Base-by-base conservation (phyloP, 371 early-diverging fungal species). In the Mucor mucedo region DNA sequence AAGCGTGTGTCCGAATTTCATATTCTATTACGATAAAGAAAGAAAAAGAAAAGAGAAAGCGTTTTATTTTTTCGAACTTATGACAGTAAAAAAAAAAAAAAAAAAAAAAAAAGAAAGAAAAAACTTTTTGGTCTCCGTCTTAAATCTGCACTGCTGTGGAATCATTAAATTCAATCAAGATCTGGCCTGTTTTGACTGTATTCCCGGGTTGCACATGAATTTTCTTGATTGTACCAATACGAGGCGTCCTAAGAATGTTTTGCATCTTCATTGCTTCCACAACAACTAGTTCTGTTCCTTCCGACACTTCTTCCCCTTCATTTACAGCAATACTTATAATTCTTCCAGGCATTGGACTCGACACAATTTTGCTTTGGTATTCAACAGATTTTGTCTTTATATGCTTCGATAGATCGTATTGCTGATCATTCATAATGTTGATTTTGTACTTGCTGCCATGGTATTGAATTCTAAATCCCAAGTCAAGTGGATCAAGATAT, bases 201-300 rank as follows among this genome's bases (percentile, higher is more conserved):
- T 79, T 81, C 3, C 95, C 95, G 6, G 84, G 75, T 66, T 83
- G 69, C 10, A 95, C 93, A 66, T 83, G 72, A 14, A 98, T 85
- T 39, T 87, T 87, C 75, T 91, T 92, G 66, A 98, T 81, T 53
- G 81, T 88, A 52, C 96, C 97, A 4, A 83, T 87, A 7, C 87
- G 83, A 5, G 93, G 84, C 8, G 96, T 89, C 3, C 92, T 84
- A 49, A 98, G 71, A 6, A 96, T 93, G 67, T 98, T 96, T 67
- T 97, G 96, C 98, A 98, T 98, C 82, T 98, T 98, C 98, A 98
- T 98, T 29, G 98, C 98, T 77, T 98, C 98, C 4, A 98, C 93
- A 0, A 95, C 91, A 0, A 91, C 92, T 8, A 98, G 71, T 66
- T 95, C 95, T 4, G 80, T 77, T 1, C 98, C 98, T 75, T 94